phyloP scores from a whole-genome alignment of 1,139 yeast genomes.

The Nakaseomyces sp. region DNA sequence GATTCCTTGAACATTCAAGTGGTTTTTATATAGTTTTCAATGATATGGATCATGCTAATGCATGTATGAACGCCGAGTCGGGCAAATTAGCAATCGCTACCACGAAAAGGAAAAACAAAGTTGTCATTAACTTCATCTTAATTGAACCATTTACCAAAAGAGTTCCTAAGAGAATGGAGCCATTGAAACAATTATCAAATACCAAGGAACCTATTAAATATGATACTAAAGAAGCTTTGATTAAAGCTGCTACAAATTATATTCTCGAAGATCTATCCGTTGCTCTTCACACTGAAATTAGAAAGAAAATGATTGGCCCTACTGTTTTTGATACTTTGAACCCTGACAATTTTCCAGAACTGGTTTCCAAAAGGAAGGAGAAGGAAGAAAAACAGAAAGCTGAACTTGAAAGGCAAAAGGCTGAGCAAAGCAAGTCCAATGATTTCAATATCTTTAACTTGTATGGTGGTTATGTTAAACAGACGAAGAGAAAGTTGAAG shows the following conservation, averaged over 20 bases:
- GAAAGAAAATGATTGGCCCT: slow-evolving; percentile 70
- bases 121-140: slow-evolving; percentile 22
- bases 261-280: slow-evolving; percentile 56
- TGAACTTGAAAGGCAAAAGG: slow-evolving; percentile 22
- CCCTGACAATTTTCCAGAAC: slow-evolving; percentile 50
- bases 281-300: slow-evolving; percentile 60
- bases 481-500: slow-evolving; percentile 17
- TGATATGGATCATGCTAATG: slow-evolving; percentile 51
- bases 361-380: slow-evolving; percentile 38
- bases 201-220: slow-evolving; percentile 12
- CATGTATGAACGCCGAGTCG: slow-evolving; percentile 60
- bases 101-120: slow-evolving; percentile 20
- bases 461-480: slow-evolving; percentile 22
- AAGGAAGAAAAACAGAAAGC: slow-evolving; percentile 29
- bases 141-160: slow-evolving; percentile 14
- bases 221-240: slow-evolving; percentile 24
- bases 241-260: slow-evolving; percentile 52
- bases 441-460: slow-evolving; percentile 29
- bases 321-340: slow-evolving; percentile 53
- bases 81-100: slow-evolving; percentile 36
- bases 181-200: not conserved
- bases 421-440: slow-evolving; percentile 14
- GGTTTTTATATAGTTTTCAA: slow-evolving; percentile 72
- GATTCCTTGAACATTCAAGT: slow-evolving; percentile 50
- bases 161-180: slow-evolving; percentile 4